Evolutionary conservation across 805 yeast species (phyloP), one percentile per base, ranked within the genome.

Genomic region (Debaryomyces maramus): DNA sequence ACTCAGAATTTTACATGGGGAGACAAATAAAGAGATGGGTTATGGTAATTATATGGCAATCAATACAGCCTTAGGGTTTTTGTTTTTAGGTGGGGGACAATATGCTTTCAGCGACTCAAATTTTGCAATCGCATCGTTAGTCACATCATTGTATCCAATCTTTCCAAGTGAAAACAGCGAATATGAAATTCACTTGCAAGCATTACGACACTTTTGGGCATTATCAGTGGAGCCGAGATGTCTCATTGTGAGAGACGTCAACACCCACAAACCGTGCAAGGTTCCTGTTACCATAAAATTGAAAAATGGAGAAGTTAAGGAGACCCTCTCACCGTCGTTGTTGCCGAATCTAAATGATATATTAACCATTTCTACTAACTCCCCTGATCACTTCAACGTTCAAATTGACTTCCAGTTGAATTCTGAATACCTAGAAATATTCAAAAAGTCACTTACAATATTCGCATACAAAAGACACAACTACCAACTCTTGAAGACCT

Each of bases 71-170:
- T 61, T 93, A 27, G 99, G 99, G 2, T 80, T 91, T 51, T 66
- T 91, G 39, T 90, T 91, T 55, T 60, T 93, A 26, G 97, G 97
- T 0, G 93, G 96, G 1, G 97, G 98, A 0, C 97, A 88, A 57
- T 88, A 80, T 59, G 89, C 95, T 0, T 76, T 93, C 42, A 72
- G 78, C 27, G 74, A 72, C 13, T 77, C 85, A 3, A 74, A 78
- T 40, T 67, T 84, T 52, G 79, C 88, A 2, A 66, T 82, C 39
- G 95, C 90, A 0, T 60, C 83, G 3, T 70, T 93, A 50, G 63
- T 88, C 0, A 75, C 88, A 0, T 75, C 97, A 0, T 67, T 86
- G n/a, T 81, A 88, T 48, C 97, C 97, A 2, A 69, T 82, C 2
- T 82, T 80, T 45, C 84, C 88, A 1, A 61, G 59, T 32, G 63